Conservation (phyloP, 2,329 filamentous ascomycete species). For the Colletotrichum tofieldiae region DNA sequence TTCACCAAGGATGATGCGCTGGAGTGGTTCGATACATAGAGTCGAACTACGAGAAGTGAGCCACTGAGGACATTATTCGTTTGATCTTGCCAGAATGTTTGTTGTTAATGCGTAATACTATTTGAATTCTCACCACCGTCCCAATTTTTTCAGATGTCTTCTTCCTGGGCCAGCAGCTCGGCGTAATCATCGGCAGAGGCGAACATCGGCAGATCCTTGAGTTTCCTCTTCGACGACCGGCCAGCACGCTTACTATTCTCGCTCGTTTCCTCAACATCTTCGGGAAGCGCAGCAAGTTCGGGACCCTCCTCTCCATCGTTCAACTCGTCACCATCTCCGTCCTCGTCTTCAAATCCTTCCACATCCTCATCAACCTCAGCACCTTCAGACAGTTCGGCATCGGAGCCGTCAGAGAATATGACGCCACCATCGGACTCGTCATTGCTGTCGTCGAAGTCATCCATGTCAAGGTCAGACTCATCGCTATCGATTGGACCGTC, state of each 20-base stretch:
- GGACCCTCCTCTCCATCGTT: conserved; percentile 46
- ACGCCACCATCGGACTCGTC: conserved; percentile 44
- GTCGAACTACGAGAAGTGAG: no score
- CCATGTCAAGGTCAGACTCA: conserved; percentile 66
- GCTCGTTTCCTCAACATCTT: conserved; percentile 49
- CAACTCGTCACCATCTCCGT: conserved; percentile 69
- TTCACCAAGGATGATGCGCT: conserved; percentile 61
- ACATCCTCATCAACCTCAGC: conserved; percentile 56
- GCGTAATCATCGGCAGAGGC: conserved; percentile 96
- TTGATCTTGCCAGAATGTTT: neutral
- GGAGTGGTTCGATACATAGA: conserved; percentile 69
- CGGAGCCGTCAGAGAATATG: conserved; percentile 53
- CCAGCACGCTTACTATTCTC: conserved; percentile 58
- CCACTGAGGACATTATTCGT: neutral
- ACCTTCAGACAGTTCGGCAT: conserved; percentile 64
- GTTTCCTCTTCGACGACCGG: conserved; percentile 81
- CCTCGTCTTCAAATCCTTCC: conserved; percentile 58
- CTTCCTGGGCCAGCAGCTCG: conserved; percentile 82
- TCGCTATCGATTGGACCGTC: conserved; percentile 81
- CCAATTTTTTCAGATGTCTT: conserved; percentile 58
- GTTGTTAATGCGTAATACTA: neutral
- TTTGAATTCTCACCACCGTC: neutral
- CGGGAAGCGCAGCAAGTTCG: conserved; percentile 2
- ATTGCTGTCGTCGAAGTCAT: conserved; percentile 62
- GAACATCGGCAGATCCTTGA: conserved; percentile 93